A percentile compares a stretch with the other conserved stretches of the same genome.
These are phyloP conservation scores for Berberis thunbergii DNA, from an alignment of 164 flowering plant genomes.

Conservation along the genomic window DNA sequence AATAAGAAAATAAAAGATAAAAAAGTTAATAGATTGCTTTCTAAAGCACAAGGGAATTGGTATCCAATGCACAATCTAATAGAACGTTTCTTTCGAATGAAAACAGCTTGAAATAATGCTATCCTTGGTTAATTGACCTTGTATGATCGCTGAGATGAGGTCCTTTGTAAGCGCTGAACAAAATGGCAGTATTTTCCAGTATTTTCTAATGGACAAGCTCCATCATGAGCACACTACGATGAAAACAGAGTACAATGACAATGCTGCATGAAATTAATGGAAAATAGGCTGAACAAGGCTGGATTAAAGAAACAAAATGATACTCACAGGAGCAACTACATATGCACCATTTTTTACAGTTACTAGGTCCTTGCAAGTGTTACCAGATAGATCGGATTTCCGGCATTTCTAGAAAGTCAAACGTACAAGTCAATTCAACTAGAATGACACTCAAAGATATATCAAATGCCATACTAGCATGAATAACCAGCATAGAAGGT, in stretches of 20 bases:
- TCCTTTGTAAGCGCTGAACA: constrained; percentile 95
- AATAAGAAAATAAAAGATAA: constrained; percentile 7
- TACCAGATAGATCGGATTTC: constrained; percentile 26
- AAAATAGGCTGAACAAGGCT: neutral
- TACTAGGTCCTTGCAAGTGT: constrained; percentile 34
- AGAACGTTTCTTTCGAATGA: neutral
- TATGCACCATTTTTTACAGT: constrained; percentile 53
- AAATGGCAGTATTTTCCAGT: constrained; percentile 90
- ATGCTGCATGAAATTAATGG: neutral
- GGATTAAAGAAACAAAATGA: neutral
- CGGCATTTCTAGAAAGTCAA: constrained; percentile 49
- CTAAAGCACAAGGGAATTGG: neutral
- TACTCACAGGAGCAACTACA: constrained; percentile 93
- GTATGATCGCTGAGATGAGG: constrained; percentile 76
- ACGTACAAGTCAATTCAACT: neutral
- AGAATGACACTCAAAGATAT: too few species aligned
- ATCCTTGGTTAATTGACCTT: constrained; percentile 39
- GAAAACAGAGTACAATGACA: constrained; percentile 5
- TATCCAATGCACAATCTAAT: neutral
- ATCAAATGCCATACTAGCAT: too few species aligned
- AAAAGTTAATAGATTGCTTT: neutral
- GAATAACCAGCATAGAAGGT: too few species aligned
- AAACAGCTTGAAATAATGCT: neutral
- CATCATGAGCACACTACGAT: constrained; percentile 94
- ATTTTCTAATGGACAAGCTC: constrained; percentile 76